Conservation (phyloP, 1,139 yeast species). For the Hansenula lynferdii region DNA sequence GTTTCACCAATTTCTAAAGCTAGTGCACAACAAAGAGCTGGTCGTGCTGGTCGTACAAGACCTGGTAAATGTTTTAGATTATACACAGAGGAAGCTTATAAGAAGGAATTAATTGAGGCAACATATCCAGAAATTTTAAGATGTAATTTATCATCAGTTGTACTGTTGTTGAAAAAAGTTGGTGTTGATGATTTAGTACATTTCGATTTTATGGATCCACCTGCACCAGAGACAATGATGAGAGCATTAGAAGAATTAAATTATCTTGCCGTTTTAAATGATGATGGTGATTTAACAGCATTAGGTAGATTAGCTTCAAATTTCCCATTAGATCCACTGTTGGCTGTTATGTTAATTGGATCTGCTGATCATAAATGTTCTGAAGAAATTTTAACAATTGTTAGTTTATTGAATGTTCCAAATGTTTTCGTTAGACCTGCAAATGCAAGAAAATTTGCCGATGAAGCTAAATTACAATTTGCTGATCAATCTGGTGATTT, state of each 20-base stretch:
- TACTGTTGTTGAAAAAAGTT: slow-evolving; percentile 84
- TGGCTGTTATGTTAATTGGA: slow-evolving; percentile 89
- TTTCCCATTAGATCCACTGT: slow-evolving; percentile 94
- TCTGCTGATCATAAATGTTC: slow-evolving; percentile 84
- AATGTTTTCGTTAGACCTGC: slow-evolving; percentile 93
- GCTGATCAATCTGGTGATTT: slow-evolving; percentile 97
- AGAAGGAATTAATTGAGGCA: slow-evolving; percentile 90
- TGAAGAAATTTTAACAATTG: slow-evolving; percentile 82
- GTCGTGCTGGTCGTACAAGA: slow-evolving; percentile 99
- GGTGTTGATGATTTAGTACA: slow-evolving; percentile 96
- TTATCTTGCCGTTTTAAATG: slow-evolving; percentile 83
- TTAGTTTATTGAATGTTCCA: slow-evolving; percentile 90
- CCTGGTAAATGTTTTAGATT: slow-evolving; percentile 97
- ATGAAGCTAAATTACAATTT: slow-evolving; percentile 81
- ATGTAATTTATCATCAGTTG: slow-evolving; percentile 87
- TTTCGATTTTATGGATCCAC: slow-evolving; percentile 98
- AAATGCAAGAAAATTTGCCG: slow-evolving; percentile 84
- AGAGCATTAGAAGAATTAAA: slow-evolving; percentile 94
- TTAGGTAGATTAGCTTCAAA: slow-evolving; percentile 87
- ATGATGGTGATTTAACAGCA: slow-evolving; percentile 86
- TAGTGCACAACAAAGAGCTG: slow-evolving; percentile 97
- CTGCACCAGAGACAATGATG: slow-evolving; percentile 99
- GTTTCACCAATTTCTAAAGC: slow-evolving; percentile 98
- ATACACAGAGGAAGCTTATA: slow-evolving; percentile 95
- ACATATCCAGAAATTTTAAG: slow-evolving; percentile 94